Percentiles rank a stretch among this genome's conserved stretches.
Conservation (phyloP, 305 asterid species). For the Fraxinus ornus region DNA sequence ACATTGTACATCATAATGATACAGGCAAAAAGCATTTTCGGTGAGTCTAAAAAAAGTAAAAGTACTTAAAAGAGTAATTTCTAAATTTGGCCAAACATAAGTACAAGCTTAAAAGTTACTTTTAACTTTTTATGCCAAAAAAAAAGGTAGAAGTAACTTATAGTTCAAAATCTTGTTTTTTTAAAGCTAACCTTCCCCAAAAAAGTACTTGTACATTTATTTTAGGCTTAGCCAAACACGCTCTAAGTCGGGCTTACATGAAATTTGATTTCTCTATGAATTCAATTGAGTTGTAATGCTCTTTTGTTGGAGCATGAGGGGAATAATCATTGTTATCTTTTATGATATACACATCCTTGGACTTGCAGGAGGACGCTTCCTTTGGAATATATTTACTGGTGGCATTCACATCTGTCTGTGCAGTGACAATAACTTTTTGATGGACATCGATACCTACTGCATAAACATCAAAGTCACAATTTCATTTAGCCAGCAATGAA, state of each 20-base stretch:
- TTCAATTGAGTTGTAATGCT: conserved; percentile 32
- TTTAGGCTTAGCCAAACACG: not conserved
- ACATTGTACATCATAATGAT: not conserved
- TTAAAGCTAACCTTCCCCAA: not conserved
- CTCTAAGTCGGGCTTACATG: conserved; percentile 47
- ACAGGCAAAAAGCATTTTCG: not conserved
- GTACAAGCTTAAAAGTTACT: not conserved
- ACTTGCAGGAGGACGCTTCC: conserved; percentile 38
- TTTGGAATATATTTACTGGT: conserved; percentile 39
- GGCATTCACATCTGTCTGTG: conserved; percentile 38
- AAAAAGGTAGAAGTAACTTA: not conserved
- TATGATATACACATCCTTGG: conserved; percentile 42
- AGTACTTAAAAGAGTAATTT: not conserved
- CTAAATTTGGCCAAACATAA: not conserved
- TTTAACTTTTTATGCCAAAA: not conserved
- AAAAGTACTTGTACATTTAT: not conserved
- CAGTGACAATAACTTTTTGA: conserved; percentile 61
- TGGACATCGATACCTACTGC: conserved; percentile 93
- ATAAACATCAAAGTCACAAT: conserved; percentile 30
- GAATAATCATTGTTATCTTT: conserved; percentile 32
- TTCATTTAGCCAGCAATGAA: conserved; percentile 18
- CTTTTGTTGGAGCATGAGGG: conserved; percentile 39
- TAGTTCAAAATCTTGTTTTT: not conserved
- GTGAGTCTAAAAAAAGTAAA: not conserved
- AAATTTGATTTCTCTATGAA: conserved; percentile 40